Evolutionary conservation across 1,139 yeast species (phyloP).

Genomic region (Arxiozyma slooffiae): DNA sequence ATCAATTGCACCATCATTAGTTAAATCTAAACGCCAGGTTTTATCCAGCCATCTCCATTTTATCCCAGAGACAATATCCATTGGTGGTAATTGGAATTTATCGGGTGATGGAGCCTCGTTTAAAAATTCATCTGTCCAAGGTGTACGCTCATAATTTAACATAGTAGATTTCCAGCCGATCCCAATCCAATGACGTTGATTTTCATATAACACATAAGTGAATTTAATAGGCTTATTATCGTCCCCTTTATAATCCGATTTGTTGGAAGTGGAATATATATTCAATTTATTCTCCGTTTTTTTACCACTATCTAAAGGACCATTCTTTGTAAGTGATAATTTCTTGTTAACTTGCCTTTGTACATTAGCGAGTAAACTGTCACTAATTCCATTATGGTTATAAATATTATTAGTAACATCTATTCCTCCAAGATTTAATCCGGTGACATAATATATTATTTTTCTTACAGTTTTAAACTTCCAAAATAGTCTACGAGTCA

Average conservation of each 20-base stretch:
- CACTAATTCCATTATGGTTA: conserved; percentile 21
- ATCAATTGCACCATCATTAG: conserved; percentile 80
- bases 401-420: not conserved
- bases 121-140: conserved; percentile 95
- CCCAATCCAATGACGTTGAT: conserved; percentile 95
- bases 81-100: conserved; percentile 72
- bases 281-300: not conserved
- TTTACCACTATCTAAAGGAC: not conserved
- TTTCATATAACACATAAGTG: conserved; percentile 89
- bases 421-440: conserved; percentile 66
- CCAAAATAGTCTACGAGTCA: conserved; percentile 77
- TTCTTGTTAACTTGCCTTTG: conserved; percentile 27
- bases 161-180: conserved; percentile 95
- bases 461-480: conserved; percentile 62
- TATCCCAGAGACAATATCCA: conserved; percentile 53
- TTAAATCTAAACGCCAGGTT: conserved; percentile 83
- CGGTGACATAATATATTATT: conserved; percentile 71
- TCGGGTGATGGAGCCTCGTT: conserved; percentile 81
- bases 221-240: conserved; percentile 59
- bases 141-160: conserved; percentile 83
- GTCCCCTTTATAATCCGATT: conserved; percentile 4
- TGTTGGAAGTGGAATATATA: not conserved
- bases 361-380: conserved; percentile 28
- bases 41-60: conserved; percentile 93
- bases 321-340: conserved; percentile 13